Conservation (phyloP, 2,329 filamentous ascomycete genomes). For the Xylaria digitata region DNA sequence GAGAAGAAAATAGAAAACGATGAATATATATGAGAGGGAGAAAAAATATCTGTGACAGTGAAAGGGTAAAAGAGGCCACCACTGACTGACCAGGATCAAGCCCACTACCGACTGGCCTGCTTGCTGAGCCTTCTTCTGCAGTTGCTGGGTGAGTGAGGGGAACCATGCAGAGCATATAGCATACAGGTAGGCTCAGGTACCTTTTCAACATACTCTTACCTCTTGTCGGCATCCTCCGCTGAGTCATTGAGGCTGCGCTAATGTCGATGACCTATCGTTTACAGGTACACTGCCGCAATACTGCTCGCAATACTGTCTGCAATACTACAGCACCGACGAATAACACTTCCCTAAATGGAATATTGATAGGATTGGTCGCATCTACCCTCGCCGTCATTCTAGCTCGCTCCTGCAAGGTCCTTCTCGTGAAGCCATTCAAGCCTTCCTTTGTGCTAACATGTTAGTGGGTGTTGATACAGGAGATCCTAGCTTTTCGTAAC, state of each 20-base stretch:
- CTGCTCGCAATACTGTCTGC: not conserved
- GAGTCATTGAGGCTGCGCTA: conserved; percentile 13
- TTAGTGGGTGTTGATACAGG: not conserved
- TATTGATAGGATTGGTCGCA: not conserved
- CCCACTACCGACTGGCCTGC: not conserved
- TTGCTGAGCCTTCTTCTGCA: conserved; percentile 11
- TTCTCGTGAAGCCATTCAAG: not conserved
- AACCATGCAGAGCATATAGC: conserved; percentile 7
- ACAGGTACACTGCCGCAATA: not conserved
- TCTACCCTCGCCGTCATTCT: not conserved
- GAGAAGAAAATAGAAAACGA: not conserved
- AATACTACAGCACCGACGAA: not conserved
- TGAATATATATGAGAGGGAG: conserved; percentile 2
- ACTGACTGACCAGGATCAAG: conserved; percentile 11
- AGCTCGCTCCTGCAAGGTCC: not conserved
- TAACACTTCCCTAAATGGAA: not conserved
- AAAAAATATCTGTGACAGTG: not conserved
- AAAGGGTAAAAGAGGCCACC: not conserved
- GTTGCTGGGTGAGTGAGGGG: conserved; percentile 19
- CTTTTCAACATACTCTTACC: not conserved
- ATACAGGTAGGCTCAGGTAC: not conserved
- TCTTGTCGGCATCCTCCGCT: conserved; percentile 23
- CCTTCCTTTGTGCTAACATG: not conserved
- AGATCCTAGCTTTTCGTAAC: not conserved
- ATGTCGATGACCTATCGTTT: not conserved